phyloP scores from a whole-genome alignment of 2,329 filamentous ascomycete species.

The Fusarium foetens region DNA sequence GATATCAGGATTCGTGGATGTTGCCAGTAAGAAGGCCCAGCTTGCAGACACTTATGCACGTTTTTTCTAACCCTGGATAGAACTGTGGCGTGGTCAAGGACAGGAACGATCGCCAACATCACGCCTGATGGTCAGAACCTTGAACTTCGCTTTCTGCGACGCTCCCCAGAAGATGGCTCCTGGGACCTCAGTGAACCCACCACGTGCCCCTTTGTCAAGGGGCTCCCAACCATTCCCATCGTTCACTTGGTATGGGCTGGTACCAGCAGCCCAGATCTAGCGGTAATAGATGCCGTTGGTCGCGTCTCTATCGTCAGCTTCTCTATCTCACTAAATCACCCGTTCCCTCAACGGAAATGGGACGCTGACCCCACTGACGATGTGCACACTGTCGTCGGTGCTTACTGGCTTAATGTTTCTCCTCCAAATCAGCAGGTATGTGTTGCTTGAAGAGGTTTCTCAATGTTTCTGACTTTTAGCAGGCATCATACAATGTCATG shows the following conservation, averaged over 20 bases:
- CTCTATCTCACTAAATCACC: slow-evolving; percentile 76
- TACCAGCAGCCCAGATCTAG: slow-evolving; percentile 79
- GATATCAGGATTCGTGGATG: slow-evolving; percentile 80
- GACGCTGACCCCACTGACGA: slow-evolving; percentile 78
- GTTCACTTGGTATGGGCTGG: slow-evolving; percentile 85
- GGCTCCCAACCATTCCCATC: slow-evolving; percentile 72
- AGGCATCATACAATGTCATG: slow-evolving; percentile 57
- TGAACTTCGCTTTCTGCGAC: slow-evolving; percentile 77
- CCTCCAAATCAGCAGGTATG: slow-evolving; percentile 55
- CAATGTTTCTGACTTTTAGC: neutral
- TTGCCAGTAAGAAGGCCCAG: slow-evolving; percentile 72
- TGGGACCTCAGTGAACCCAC: slow-evolving; percentile 84
- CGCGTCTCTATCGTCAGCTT: slow-evolving; percentile 80
- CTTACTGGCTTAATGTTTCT: slow-evolving; percentile 82
- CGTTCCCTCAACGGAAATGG: slow-evolving; percentile 70
- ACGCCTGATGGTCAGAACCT: slow-evolving; percentile 75
- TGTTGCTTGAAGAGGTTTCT: neutral
- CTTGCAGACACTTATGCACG: neutral
- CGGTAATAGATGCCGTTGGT: slow-evolving; percentile 82
- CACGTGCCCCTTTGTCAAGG: slow-evolving; percentile 67
- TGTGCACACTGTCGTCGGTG: slow-evolving; percentile 79
- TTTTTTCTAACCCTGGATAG: slow-evolving; percentile 56
- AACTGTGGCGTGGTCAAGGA: slow-evolving; percentile 86
- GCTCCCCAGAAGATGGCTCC: slow-evolving; percentile 72
- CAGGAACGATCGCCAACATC: slow-evolving; percentile 86